Evolutionary conservation across 306 rosid species (phyloP).

Genomic region (Trichosanthes cucumerina): DNA sequence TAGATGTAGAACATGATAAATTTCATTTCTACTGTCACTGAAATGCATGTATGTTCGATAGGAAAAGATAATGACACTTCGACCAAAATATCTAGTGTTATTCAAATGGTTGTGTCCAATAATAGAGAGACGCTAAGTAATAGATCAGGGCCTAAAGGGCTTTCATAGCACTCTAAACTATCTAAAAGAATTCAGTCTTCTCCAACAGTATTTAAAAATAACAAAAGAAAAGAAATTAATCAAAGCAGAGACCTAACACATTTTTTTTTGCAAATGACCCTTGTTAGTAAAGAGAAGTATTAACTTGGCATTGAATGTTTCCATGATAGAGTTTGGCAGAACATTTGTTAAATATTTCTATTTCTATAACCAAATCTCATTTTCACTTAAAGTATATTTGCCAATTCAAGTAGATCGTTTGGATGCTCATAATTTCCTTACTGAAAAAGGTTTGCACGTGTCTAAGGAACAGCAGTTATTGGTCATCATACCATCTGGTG

Average conservation of each 20-base stretch:
- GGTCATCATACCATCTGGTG: constrained; percentile 46
- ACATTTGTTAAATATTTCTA: background rate
- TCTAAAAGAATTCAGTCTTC: background rate
- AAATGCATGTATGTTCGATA: background rate
- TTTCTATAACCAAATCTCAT: background rate
- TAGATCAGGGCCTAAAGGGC: background rate
- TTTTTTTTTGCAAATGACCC: background rate
- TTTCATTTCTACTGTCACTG: background rate
- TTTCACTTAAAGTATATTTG: background rate
- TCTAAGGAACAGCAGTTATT: background rate
- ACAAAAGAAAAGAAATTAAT: background rate
- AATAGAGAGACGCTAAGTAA: background rate
- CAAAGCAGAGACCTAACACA: background rate
- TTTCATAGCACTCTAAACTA: background rate
- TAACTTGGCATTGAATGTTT: background rate
- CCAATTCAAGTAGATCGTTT: background rate
- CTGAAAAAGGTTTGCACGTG: background rate
- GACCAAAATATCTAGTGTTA: background rate
- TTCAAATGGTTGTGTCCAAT: background rate
- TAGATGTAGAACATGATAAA: no score
- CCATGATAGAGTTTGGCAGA: background rate
- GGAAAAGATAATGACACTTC: background rate
- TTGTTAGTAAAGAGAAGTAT: background rate
- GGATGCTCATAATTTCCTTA: background rate
- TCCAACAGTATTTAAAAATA: background rate